phyloP scores from a whole-genome alignment of 2,329 filamentous ascomycete genomes.

The Penicillium paneum region DNA sequence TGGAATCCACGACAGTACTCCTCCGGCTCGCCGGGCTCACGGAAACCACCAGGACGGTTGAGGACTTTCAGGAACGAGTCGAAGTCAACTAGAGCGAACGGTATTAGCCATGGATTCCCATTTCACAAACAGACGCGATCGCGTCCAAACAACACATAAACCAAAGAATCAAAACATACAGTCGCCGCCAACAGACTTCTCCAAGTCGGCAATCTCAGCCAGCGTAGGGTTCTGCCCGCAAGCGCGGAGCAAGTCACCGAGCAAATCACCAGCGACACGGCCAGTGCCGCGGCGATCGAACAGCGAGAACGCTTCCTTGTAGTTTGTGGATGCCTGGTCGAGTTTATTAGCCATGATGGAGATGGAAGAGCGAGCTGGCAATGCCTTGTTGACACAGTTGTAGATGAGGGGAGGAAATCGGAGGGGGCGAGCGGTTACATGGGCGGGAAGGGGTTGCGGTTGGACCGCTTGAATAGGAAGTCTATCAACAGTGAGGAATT shows the following conservation, averaged over 20 bases:
- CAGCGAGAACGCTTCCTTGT: constrained; percentile 99
- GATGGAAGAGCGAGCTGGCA: constrained; percentile 2
- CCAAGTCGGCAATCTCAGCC: constrained; percentile 85
- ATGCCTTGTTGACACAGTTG: background rate
- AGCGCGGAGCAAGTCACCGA: constrained; percentile 91
- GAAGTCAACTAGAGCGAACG: constrained; percentile 72
- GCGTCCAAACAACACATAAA: background rate
- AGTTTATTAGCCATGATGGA: constrained; percentile 26
- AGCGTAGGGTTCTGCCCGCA: constrained; percentile 98
- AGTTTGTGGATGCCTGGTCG: constrained; percentile 79
- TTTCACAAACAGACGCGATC: background rate
- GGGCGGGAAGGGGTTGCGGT: background rate
- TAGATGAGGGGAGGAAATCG: background rate
- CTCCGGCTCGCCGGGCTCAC: constrained; percentile 94
- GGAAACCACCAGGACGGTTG: constrained; percentile 96
- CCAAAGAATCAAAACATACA: constrained; percentile 61
- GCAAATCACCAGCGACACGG: constrained; percentile 77
- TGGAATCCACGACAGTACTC: constrained; percentile 99
- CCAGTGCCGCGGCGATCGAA: constrained; percentile 99
- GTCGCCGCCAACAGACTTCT: constrained; percentile 83
- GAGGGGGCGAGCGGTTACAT: constrained; percentile 2
- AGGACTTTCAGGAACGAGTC: constrained; percentile 95
- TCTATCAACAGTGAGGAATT: constrained; percentile 3
- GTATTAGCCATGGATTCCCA: background rate
- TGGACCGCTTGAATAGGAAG: constrained; percentile 2